A percentile compares a stretch with the other conserved stretches of the same genome.
Conservation (phyloP, 2,329 filamentous ascomycete species). For the Ophiostoma novo-ulmi region DNA sequence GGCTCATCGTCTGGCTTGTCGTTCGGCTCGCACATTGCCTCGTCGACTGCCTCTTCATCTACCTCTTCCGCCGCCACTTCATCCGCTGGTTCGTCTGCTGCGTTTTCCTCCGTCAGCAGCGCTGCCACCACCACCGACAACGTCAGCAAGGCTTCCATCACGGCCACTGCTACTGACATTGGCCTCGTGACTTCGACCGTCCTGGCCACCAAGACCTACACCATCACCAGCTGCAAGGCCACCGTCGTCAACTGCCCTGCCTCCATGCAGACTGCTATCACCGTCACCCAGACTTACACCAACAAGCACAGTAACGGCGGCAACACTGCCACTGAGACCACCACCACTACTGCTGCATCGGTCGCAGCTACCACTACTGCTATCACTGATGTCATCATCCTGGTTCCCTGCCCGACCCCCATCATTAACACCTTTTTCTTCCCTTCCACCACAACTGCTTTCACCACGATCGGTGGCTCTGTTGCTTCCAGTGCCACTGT, state of each 20-base stretch:
- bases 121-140: constrained; percentile 17
- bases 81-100: neutral
- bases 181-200: constrained; percentile 27
- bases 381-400: constrained; percentile 26
- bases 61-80: constrained; percentile 16
- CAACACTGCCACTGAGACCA: neutral
- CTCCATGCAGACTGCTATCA: constrained; percentile 29
- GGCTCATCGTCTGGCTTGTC: neutral
- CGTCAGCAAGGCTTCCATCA: neutral
- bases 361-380: neutral
- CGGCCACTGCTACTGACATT: neutral
- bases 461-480: neutral
- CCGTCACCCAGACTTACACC: constrained; percentile 30
- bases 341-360: constrained; percentile 11
- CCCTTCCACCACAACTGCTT: neutral
- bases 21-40: neutral
- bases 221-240: constrained; percentile 33
- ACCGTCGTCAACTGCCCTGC: constrained; percentile 33
- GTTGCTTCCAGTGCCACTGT: neutral
- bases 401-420: constrained; percentile 29
- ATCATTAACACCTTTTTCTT: constrained; percentile 44
- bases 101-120: neutral
- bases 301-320: neutral
- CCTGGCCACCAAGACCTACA: constrained; percentile 31
- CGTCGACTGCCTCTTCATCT: neutral